Base-by-base conservation (phyloP, 73 alveolate genomes). In the Paramecium caudatum region DNA sequence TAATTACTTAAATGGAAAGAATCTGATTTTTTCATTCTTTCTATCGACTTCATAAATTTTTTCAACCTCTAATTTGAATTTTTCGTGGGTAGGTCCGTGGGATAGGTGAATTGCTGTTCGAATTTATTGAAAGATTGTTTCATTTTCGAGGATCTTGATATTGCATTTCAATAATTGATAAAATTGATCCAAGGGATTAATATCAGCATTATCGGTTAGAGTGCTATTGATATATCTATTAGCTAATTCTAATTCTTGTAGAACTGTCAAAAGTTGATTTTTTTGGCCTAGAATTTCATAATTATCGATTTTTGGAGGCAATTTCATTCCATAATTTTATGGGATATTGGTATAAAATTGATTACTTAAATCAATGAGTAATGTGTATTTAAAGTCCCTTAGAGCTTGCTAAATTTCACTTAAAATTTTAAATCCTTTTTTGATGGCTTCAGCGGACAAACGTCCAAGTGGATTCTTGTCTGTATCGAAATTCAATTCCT, bases 391-490 rank as follows among this genome's bases (percentile, higher is more conserved):
- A 16, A 62, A 43, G 5, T 17, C 47, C 13, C 87, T 30, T 10
- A 95, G 39, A 0, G 82, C 92, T 36, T 82, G 82, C 46, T 91
- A 61, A 69, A 95, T 95, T 13, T 94, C 91, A 48, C 55, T 69
- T 5, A 95, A 46, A n/a, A 95, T 92, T 86, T 78, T 61, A 82
- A 91, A 94, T 9, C 98, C 99, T 90, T 95, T 93, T 15, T 43
- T 21, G 15, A 97, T 82, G 43, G 95, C 83, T 16, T 86, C 96
- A n/a, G 88, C 82, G 33, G 97, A 49, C 55, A 97, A 91, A 61
- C 94, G 87, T 12, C 99, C 99, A 47, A 97, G 91, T 27, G 99
- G 99, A 91, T 94, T 91, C 82, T 92, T 97, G 32, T 93, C 95
- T 4, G 95, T 82, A 91, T 97, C 99, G 45, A 95, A 82, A 25